Evolutionary conservation across 768 basidiomycete genomes (phyloP).

Genomic region (Mycena galericulata): DNA sequence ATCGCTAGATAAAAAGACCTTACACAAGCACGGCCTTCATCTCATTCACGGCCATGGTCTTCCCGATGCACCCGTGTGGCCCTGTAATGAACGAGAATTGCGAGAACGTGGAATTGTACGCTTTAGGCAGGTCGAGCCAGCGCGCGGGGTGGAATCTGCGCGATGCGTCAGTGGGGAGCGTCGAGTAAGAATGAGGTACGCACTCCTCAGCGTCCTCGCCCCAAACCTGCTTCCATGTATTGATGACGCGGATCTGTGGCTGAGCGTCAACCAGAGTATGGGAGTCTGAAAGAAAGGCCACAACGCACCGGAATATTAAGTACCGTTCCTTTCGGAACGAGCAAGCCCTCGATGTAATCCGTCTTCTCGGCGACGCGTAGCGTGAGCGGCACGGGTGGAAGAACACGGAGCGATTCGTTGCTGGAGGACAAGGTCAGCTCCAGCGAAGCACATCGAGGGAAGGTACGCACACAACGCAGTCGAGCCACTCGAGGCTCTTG

Average conservation of each 20-base stretch:
- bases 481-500: constrained; percentile 54
- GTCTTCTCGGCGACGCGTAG: constrained; percentile 52
- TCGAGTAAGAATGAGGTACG: constrained; percentile 18
- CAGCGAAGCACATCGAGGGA: neutral
- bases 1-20: too few species aligned
- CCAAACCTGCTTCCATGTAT: constrained; percentile 63
- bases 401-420: constrained; percentile 54
- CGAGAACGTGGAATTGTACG: constrained; percentile 51
- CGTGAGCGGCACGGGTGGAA: constrained; percentile 56
- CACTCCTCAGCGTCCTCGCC: constrained; percentile 64
- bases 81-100: constrained; percentile 58
- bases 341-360: constrained; percentile 54
- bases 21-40: constrained; percentile 61
- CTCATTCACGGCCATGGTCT: constrained; percentile 61
- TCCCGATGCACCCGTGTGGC: constrained; percentile 61
- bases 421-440: constrained; percentile 33
- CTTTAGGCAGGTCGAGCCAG: constrained; percentile 56
- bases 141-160: constrained; percentile 59
- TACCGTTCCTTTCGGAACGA: constrained; percentile 57
- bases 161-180: too few species aligned
- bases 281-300: neutral
- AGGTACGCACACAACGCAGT: constrained; percentile 54
- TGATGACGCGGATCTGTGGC: constrained; percentile 59
- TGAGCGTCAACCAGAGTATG: neutral
- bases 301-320: constrained; percentile 52